These are phyloP conservation scores for Aspergillus fumigatus DNA, from an alignment of 2,329 filamentous ascomycete genomes.

Conservation along the genomic window DNA sequence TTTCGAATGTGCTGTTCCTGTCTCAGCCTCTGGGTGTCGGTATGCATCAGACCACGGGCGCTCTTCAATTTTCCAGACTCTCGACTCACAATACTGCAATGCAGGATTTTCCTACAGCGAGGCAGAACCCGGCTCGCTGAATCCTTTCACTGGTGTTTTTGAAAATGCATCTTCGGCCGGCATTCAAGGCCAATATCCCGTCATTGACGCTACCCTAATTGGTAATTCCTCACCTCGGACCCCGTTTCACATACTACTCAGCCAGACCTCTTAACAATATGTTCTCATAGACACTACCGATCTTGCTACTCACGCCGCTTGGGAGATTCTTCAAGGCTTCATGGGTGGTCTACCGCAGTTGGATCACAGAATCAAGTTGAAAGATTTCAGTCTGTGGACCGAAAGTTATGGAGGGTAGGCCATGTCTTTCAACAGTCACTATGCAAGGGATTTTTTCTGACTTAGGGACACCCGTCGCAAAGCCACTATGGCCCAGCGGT, in stretches of 20 bases:
- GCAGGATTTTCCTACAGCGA: slow-evolving; percentile 34
- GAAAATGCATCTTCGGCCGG: slow-evolving; percentile 42
- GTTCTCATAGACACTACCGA: slow-evolving; percentile 48
- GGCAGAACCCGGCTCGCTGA: slow-evolving; percentile 38
- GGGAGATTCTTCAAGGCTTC: slow-evolving; percentile 55
- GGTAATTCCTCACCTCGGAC: slow-evolving; percentile 17
- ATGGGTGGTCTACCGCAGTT: slow-evolving; percentile 46
- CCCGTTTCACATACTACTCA: neutral
- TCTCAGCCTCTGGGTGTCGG: slow-evolving; percentile 58
- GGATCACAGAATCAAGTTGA: slow-evolving; percentile 47
- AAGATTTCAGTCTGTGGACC: slow-evolving; percentile 56
- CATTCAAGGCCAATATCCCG: slow-evolving; percentile 45
- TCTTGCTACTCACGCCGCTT: slow-evolving; percentile 51
- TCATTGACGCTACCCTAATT: slow-evolving; percentile 47
- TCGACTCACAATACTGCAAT: neutral
- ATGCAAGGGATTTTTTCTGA: neutral
- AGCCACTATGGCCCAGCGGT: slow-evolving; percentile 50
- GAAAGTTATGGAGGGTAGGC: slow-evolving; percentile 49
- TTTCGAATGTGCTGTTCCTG: slow-evolving; percentile 58
- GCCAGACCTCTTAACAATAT: neutral
- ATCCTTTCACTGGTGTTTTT: slow-evolving; percentile 42
- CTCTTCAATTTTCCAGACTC: neutral
- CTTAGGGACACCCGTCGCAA: slow-evolving; percentile 10
- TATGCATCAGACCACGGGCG: slow-evolving; percentile 12
- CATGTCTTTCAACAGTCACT: neutral